Percentiles rank a stretch among this genome's conserved stretches.
These are phyloP conservation scores for Jatropha curcas DNA, from an alignment of 345 rosid genomes.

Conservation along the genomic window DNA sequence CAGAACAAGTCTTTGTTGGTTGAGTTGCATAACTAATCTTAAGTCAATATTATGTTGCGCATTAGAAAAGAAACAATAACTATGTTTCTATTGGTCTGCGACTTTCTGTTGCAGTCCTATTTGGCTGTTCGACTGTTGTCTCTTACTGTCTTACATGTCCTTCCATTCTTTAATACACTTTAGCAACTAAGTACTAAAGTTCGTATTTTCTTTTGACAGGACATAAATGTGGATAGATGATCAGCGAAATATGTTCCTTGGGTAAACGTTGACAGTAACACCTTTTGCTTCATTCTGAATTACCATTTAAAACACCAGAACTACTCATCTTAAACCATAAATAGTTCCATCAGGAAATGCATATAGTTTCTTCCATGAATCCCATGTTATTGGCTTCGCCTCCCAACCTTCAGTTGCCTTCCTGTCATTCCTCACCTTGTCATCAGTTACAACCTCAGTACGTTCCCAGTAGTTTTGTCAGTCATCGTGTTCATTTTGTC, in stretches of 20 bases:
- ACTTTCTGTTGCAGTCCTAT: background rate
- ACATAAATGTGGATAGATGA: background rate
- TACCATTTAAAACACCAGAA: background rate
- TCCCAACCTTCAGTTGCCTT: slow-evolving; percentile 22
- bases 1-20: background rate
- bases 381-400: slow-evolving; percentile 31
- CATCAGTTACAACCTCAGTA: background rate
- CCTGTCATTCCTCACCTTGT: slow-evolving; percentile 12
- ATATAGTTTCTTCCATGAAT: slow-evolving; percentile 36
- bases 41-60: background rate
- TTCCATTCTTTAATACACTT: background rate
- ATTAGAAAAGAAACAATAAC: background rate
- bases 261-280: background rate
- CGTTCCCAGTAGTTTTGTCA: background rate
- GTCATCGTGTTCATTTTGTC: slow-evolving; percentile 3
- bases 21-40: background rate
- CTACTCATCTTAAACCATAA: slow-evolving; percentile 4
- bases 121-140: background rate
- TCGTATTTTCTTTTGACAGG: background rate
- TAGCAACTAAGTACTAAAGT: background rate
- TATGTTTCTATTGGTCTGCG: background rate
- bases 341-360: background rate
- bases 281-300: background rate
- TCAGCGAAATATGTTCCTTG: background rate
- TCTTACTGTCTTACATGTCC: background rate